These are phyloP conservation scores for Cyberlindnera petersonii DNA, from an alignment of 805 yeast genomes.

Conservation along the genomic window DNA sequence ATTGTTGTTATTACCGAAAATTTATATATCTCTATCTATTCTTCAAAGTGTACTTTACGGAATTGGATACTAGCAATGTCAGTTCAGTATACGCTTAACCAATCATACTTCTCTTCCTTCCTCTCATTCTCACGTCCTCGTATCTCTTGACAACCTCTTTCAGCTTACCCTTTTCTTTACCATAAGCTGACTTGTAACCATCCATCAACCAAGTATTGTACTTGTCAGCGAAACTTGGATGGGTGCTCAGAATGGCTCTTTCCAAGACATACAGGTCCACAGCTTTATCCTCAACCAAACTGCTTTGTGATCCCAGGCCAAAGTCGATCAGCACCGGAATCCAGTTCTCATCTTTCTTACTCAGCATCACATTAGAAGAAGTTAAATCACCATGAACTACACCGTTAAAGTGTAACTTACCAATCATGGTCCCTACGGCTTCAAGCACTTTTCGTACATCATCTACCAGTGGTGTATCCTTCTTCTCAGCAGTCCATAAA, in stretches of 20 bases:
- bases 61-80: too few species aligned
- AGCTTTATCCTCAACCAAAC: slow-evolving; percentile 85
- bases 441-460: slow-evolving; percentile 43
- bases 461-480: slow-evolving; percentile 34
- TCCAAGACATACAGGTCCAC: slow-evolving; percentile 95
- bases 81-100: slow-evolving; percentile 54
- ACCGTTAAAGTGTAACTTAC: slow-evolving; percentile 66
- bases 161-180: slow-evolving; percentile 35
- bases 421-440: slow-evolving; percentile 65
- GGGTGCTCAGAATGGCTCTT: slow-evolving; percentile 87
- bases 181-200: slow-evolving; percentile 53
- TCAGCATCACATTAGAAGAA: slow-evolving; percentile 74
- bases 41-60: too few species aligned
- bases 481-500: slow-evolving; percentile 62
- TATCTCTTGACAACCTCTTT: slow-evolving; percentile 60
- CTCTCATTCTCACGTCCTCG: slow-evolving; percentile 84
- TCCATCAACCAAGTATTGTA: slow-evolving; percentile 70
- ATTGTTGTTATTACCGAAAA: too few species aligned
- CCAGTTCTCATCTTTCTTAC: slow-evolving; percentile 19
- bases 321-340: slow-evolving; percentile 78
- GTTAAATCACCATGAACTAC: slow-evolving; percentile 94
- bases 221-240: slow-evolving; percentile 61
- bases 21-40: too few species aligned
- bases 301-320: slow-evolving; percentile 78
- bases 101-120: slow-evolving; percentile 91